Conservation (phyloP, 306 rosid genomes). For the Hippophae gyantsensis region DNA sequence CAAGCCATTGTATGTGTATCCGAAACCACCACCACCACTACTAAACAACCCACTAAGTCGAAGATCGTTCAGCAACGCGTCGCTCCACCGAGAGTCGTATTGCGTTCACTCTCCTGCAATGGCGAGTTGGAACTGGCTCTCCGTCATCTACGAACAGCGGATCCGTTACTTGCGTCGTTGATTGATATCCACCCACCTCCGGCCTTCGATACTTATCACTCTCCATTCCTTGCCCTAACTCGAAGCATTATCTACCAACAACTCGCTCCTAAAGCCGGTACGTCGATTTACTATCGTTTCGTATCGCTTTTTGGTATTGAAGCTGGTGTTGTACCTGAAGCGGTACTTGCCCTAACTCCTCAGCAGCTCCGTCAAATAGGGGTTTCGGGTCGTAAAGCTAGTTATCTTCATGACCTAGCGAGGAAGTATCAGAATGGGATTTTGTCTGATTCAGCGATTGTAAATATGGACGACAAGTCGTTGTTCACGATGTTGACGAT, state of each 20-base stretch:
- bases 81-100: constrained; percentile 29
- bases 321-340: constrained; percentile 62
- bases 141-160: constrained; percentile 68
- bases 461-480: constrained; percentile 96
- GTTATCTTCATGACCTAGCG: constrained; percentile 90
- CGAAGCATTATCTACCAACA: constrained; percentile 94
- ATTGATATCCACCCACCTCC: constrained; percentile 71
- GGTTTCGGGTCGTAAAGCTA: constrained; percentile 83
- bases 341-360: constrained; percentile 62
- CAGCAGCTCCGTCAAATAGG: constrained; percentile 91
- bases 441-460: constrained; percentile 79
- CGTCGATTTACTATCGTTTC: constrained; percentile 89
- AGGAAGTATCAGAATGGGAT: constrained; percentile 90
- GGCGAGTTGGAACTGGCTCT: constrained; percentile 84
- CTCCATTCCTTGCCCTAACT: constrained; percentile 82
- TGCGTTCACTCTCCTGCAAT: constrained; percentile 50
- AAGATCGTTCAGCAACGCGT: constrained; percentile 45
- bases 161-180: constrained; percentile 62
- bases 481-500: constrained; percentile 96
- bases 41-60: constrained; percentile 17
- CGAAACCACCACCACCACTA: constrained; percentile 13
- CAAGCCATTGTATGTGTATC: constrained; percentile 15
- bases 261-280: constrained; percentile 87
- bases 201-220: constrained; percentile 59
- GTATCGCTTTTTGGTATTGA: constrained; percentile 71